Evolutionary conservation across 345 rosid species (phyloP).

Genomic region (Aquilaria malaccensis): DNA sequence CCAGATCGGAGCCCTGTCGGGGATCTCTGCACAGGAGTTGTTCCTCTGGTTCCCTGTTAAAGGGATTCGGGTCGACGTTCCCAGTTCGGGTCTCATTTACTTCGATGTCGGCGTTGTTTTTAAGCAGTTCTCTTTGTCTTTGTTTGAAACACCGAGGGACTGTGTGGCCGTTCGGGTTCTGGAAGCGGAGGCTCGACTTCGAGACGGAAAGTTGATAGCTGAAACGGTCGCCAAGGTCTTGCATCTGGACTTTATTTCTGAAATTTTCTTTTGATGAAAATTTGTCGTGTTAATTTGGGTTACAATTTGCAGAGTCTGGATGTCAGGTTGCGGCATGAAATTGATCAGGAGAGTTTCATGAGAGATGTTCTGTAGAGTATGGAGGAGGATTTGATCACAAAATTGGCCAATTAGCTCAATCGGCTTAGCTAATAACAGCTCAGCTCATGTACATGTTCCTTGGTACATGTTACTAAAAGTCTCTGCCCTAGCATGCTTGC

Average conservation of each 20-base stretch:
- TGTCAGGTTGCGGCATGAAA: constrained; percentile 18
- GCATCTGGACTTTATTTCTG: neutral
- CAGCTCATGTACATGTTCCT: constrained; percentile 7
- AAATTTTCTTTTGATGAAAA: no score
- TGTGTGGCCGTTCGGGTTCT: constrained; percentile 34
- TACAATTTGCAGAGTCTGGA: constrained; percentile 28
- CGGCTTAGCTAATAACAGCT: constrained; percentile 9
- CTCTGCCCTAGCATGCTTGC: constrained; percentile 24
- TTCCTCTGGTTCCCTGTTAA: constrained; percentile 82
- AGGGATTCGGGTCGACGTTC: constrained; percentile 66
- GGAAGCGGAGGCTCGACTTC: constrained; percentile 9
- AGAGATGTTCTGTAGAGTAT: constrained; percentile 23
- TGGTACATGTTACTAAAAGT: constrained; percentile 23
- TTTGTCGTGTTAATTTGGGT: neutral
- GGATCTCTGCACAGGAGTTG: constrained; percentile 66
- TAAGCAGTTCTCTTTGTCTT: constrained; percentile 69
- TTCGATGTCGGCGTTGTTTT: constrained; percentile 80
- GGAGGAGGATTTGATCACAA: constrained; percentile 5
- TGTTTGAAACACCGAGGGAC: constrained; percentile 71
- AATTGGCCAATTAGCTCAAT: constrained; percentile 19
- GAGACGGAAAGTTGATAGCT: constrained; percentile 8
- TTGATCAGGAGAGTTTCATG: constrained; percentile 20
- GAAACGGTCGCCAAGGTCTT: constrained; percentile 28
- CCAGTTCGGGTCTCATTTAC: constrained; percentile 73
- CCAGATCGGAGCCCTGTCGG: constrained; percentile 50